Conservation (phyloP, 2,329 filamentous ascomycete species). For the Aspergillus felis region DNA sequence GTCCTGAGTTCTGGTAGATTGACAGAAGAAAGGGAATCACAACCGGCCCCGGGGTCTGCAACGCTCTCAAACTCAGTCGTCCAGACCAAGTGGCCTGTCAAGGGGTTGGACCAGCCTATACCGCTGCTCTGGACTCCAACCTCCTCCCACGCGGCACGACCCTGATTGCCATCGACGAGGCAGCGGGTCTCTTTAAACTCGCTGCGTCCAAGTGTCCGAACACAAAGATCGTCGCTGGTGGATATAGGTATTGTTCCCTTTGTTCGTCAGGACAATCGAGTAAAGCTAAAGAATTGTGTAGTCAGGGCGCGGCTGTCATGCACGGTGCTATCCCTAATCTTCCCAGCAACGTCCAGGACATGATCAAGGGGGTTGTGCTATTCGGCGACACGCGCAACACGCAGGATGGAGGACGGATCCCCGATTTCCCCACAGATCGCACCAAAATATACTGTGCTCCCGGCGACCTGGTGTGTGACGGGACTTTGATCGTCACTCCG, state of each 20-base stretch:
- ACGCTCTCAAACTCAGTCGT: not conserved
- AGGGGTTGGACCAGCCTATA: constrained; percentile 11
- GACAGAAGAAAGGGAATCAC: not conserved
- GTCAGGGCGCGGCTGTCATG: constrained; percentile 44
- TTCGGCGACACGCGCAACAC: constrained; percentile 33
- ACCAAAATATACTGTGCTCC: constrained; percentile 16
- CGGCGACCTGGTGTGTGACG: constrained; percentile 15
- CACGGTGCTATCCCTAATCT: constrained; percentile 37
- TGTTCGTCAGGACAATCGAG: not conserved
- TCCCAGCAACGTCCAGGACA: constrained; percentile 14
- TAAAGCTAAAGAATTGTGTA: not conserved
- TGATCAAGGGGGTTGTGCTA: constrained; percentile 40
- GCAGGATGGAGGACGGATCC: constrained; percentile 15
- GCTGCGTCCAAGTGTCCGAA: constrained; percentile 11
- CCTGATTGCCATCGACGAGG: constrained; percentile 8
- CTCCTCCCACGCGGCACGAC: constrained; percentile 8
- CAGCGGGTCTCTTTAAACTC: constrained; percentile 5
- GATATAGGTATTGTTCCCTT: constrained; percentile 5
- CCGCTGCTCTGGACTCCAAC: constrained; percentile 8
- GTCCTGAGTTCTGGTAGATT: not conserved
- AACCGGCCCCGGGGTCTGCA: constrained; percentile 5
- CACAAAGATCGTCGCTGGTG: constrained; percentile 11
- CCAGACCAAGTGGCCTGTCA: constrained; percentile 9
- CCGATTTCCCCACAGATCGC: constrained; percentile 15
- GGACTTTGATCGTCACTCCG: constrained; percentile 13